Base-by-base conservation (phyloP, 768 basidiomycete genomes). In the Suillus weaverae region DNA sequence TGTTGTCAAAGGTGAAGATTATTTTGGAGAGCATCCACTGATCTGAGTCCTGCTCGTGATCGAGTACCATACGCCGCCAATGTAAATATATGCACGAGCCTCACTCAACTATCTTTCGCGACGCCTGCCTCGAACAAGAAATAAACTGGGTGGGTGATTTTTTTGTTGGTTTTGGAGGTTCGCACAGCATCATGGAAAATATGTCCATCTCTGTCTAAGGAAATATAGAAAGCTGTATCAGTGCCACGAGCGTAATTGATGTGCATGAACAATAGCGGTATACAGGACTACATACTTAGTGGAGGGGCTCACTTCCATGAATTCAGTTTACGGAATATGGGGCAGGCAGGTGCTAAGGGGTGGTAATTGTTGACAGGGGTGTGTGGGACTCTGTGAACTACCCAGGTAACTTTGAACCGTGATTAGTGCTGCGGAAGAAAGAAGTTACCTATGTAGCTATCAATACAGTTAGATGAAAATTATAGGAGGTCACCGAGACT, bases 1-100 rank as follows among this genome's bases (percentile, higher is more conserved):
- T 71, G 46, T 64, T 78, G 41, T 76, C 77, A 4, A 78, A 76
- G 59, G 82, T 88, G 5, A 79, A 86, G 22, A 75, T 81, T 50
- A 63, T 89, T 69, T 70, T 91, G 33, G 80, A 87, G 60, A 72
- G 72, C 6, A 71, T 88, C 63, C 83, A 86, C 64, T 59, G 18
- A 39, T 39, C 5, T 2, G 22, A 16, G n/a, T 38, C 16, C 22
- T 56, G 10, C 22, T 57, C 56, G 56, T 39, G 18, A 39, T 39
- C 18, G 38, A 41, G 56, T 39, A 36, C 16, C 14, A 26, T 38
- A 56, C 16, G 56, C 18, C 32, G 4, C 7, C 32, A 20, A 33
- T 53, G 18, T 53, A 20, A 18, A 33, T 11, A 53, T 32, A 33
- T 20, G 18, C 51, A 33, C 2, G 5, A 33, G 18, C 10, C 10